Base-by-base conservation (phyloP, 805 yeast genomes). In the Hermanozyma aechmeae region DNA sequence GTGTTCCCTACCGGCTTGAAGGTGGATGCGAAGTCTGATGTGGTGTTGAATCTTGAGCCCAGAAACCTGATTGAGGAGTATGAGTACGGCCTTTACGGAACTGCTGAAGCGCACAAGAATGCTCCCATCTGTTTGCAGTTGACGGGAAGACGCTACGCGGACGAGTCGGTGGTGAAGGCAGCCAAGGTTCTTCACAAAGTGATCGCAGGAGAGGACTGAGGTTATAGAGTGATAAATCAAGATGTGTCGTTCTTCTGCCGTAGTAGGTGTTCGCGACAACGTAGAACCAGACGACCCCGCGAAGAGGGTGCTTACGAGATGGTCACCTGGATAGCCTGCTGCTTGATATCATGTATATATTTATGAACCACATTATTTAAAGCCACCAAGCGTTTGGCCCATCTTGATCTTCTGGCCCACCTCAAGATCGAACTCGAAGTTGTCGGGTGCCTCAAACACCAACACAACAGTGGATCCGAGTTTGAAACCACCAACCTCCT, bases 401-500 rank as follows among this genome's bases (percentile, higher is more conserved):
- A 89, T 75, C 50, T 76, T 75, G 26, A 92, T 86, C 39, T 63
- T 69, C 42, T 85, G 78, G n/a, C 93, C 93, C 11, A 70, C 68
- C 26, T 68, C 61, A 25, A 86, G 68, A 21, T 69, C 59, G 48
- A 86, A 92, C 45, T 72, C 56, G 53, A 89, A 92, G 36, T 68
- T 61, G 33, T 68, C 70, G 15, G 98, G 98, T 2, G 96, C 98
- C 58, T 92, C 98, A 56, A 92, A 92, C 14, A 89, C 93, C 39
- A 92, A 65, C 12, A 92, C 98, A n/a, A 92, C 92, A 0, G 99
- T 92, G 16, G 94, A 80, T 0, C 99, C 99, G 30, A 92, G 65
- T 62, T 82, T 82, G 59, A 92, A 92, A 0, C 98, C 98, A 24
- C 99, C 99, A 70, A 92, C 81, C 56, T 92, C 95, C 46, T 84